Percentiles rank a stretch among this genome's conserved stretches.
phyloP scores from a whole-genome alignment of 257 asterid species.

The Parsonsia alboflavescens region DNA sequence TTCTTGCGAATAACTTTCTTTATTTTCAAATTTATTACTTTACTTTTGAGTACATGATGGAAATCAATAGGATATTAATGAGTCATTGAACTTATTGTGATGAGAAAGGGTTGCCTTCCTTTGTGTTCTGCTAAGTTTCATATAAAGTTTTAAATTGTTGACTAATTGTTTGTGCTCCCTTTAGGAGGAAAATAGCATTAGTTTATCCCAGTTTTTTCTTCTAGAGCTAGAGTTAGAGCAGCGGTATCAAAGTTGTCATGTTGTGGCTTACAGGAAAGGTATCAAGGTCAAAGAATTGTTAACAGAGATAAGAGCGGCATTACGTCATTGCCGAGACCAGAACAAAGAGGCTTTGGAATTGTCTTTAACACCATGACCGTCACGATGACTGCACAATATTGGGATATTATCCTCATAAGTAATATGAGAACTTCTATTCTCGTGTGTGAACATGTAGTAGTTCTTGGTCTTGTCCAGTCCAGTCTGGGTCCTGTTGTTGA shows the following conservation, averaged over 20 bases:
- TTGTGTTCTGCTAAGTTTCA: not conserved
- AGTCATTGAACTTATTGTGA: not conserved
- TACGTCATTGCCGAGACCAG: conserved; percentile 45
- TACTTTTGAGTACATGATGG: not conserved
- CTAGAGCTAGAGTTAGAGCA: not conserved
- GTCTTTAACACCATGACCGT: not conserved
- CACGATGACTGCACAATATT: not conserved
- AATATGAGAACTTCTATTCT: not conserved
- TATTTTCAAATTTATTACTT: no score
- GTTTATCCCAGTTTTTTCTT: not conserved
- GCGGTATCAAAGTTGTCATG: conserved; percentile 1
- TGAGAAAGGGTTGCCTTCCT: not conserved
- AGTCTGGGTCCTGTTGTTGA: not conserved
- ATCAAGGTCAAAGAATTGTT: conserved; percentile 49
- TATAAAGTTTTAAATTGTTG: not conserved
- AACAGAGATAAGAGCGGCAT: conserved; percentile 57
- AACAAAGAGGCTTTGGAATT: conserved; percentile 1
- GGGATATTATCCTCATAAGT: not conserved
- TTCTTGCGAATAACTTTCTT: no score
- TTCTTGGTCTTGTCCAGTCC: not conserved
- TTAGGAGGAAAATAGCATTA: not conserved
- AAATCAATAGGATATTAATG: not conserved
- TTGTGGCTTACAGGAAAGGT: conserved; percentile 55
- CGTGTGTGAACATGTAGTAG: not conserved
- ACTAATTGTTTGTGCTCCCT: not conserved